These are phyloP conservation scores for thale cress (Arabidopsis thaliana) DNA, from an alignment of 345 rosid species.

Conservation along the genomic window TAIR10.1 NC_003074.8:8587001-8587500, in stretches of 20 bases:
- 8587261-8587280: neutral
- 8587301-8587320: neutral
- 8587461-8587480: neutral
- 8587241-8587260: slow-evolving; percentile 7
- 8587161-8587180: no score
- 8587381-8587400: neutral
- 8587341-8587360: neutral
- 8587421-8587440: neutral
- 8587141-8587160: neutral
- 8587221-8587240: slow-evolving; percentile 16
- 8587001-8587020: slow-evolving; percentile 11
- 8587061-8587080: neutral
- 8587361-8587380: neutral
- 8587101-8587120: slow-evolving; percentile 1
- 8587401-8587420: neutral
- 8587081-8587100: neutral
- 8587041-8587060: neutral
- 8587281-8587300: neutral
- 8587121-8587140: neutral
- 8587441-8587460: neutral
- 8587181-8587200: neutral
- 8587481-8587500: neutral
- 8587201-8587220: slow-evolving; percentile 19
- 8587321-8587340: neutral
- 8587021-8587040: slow-evolving; percentile 24